Evolutionary conservation across 2,329 filamentous ascomycete species (phyloP), one percentile per base, ranked within the genome.

Genomic region (Chrysoporthe puriensis): DNA sequence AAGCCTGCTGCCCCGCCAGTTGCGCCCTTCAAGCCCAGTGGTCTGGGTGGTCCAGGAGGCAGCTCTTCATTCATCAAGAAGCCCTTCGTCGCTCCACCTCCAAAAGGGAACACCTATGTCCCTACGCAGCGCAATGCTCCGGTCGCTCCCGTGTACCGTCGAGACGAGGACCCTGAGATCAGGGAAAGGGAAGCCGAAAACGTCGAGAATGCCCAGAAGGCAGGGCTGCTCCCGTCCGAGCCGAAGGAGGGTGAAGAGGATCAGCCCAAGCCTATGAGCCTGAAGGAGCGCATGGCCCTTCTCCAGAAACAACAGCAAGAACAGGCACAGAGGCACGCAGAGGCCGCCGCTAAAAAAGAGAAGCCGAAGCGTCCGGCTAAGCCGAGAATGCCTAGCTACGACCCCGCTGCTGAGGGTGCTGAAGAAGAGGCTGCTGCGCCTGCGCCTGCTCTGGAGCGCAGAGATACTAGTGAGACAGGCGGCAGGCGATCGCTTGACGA

Each of bases 201-300:
- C 66, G 81, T 85, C 63, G 89, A 91, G 68, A 86, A 85, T 72
- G 90, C 91, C 7, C 90, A 92, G 73, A 88, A 82, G 71, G 89
- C 89, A n/a, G 90, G 90, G 0, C 80, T 92, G 46, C 79, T 83
- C 44, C 76, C 82, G 18, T 75, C 78, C 60, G 74, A 77, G 62
- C 64, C 79, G 21, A 83, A 81, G 32, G 85, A 83, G 54, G 88
- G 84, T 18, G 87, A 83, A 5, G 93, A 96, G 66, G 92, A 96
- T 56, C 89, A 92, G 73, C 94, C 95, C 1, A 97, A 98, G 79
- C 93, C 94, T 34, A 92, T 93, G 66, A 97, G 92, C 73, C 79
- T 99, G 70, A 99, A 98, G 79, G 96, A 99, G 78, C 88, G 96
- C 70, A 97, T 99, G 80, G 96, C 96, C 40, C 83, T 97, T 63